Conservation (phyloP, 2,329 filamentous ascomycete genomes). For the Bipolaris gigantea region DNA sequence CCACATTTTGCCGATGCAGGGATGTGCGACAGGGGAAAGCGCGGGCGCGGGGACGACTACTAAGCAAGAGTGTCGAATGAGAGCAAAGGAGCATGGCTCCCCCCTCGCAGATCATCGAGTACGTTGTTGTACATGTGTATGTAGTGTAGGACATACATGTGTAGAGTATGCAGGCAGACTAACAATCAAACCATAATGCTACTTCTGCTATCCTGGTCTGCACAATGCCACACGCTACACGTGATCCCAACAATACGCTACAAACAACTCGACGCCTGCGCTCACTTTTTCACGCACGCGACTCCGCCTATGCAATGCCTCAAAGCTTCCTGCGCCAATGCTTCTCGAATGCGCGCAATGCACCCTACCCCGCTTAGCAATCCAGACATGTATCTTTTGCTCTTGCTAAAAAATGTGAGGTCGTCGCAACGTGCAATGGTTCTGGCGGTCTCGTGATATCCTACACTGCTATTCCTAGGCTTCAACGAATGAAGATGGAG, state of each 20-base stretch:
- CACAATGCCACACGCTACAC: slow-evolving; percentile 5
- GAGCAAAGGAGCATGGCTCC: too few relatives aligned
- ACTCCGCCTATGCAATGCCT: slow-evolving; percentile 13
- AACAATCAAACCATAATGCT: neutral
- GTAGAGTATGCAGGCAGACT: neutral
- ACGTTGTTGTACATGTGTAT: too few relatives aligned
- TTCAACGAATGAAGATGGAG: slow-evolving; percentile 63
- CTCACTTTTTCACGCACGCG: slow-evolving; percentile 5
- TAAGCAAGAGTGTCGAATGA: slow-evolving; percentile 19
- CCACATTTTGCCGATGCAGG: slow-evolving; percentile 25
- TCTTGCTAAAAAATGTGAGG: slow-evolving; percentile 4
- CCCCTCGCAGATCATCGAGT: too few relatives aligned
- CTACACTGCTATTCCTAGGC: slow-evolving; percentile 19
- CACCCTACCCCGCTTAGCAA: slow-evolving; percentile 7
- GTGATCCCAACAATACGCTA: slow-evolving; percentile 6
- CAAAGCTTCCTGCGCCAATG: slow-evolving; percentile 12
- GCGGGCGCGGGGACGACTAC: slow-evolving; percentile 17
- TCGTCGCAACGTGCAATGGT: neutral
- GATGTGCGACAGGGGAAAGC: slow-evolving; percentile 14
- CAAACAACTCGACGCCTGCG: slow-evolving; percentile 1
- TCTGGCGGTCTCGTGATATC: slow-evolving; percentile 17
- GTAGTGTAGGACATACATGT: too few relatives aligned
- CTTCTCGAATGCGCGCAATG: neutral
- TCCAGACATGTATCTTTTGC: slow-evolving; percentile 4
- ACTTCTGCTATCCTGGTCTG: slow-evolving; percentile 8